Evolutionary conservation across 495 filamentous ascomycete species (phyloP).

Genomic region (Neurospora sp.): DNA sequence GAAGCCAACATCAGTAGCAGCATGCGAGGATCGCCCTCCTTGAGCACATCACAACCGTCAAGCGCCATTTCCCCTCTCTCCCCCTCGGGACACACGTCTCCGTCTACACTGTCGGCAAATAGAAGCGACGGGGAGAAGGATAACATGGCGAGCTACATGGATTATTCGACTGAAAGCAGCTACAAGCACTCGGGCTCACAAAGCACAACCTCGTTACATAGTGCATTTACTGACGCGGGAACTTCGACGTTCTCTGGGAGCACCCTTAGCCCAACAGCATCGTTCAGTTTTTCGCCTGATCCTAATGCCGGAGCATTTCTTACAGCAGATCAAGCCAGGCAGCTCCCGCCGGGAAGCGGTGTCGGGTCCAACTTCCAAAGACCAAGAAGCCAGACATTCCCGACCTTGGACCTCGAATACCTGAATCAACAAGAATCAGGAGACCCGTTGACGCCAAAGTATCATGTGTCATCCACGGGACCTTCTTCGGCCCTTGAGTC

Average conservation of each 20-base stretch:
- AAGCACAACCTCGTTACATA: slow-evolving; percentile 45
- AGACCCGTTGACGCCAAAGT: slow-evolving; percentile 59
- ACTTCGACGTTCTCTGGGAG: slow-evolving; percentile 62
- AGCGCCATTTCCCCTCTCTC: slow-evolving; percentile 66
- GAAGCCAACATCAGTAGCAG: slow-evolving; percentile 53
- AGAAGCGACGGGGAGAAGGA: slow-evolving; percentile 57
- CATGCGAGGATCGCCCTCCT: slow-evolving; percentile 40
- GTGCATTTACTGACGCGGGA: slow-evolving; percentile 49
- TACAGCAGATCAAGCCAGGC: slow-evolving; percentile 52
- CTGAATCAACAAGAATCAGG: slow-evolving; percentile 52
- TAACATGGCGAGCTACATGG: slow-evolving; percentile 34
- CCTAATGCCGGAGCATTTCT: slow-evolving; percentile 62
- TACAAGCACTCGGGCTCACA: slow-evolving; percentile 48
- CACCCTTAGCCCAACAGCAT: slow-evolving; percentile 76
- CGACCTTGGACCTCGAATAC: slow-evolving; percentile 63
- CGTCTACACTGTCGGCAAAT: slow-evolving; percentile 55
- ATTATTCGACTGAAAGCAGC: slow-evolving; percentile 37
- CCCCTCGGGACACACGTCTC: slow-evolving; percentile 50
- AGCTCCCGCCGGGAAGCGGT: slow-evolving; percentile 36
- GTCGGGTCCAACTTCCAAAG: slow-evolving; percentile 51
- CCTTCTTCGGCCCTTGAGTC: slow-evolving; percentile 61
- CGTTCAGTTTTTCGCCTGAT: slow-evolving; percentile 69
- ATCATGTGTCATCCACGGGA: slow-evolving; percentile 43
- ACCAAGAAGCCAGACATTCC: slow-evolving; percentile 88
- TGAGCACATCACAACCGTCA: slow-evolving; percentile 56